Evolutionary conservation across 2,329 filamentous ascomycete genomes (phyloP).

Genomic region (Fusarium udum): DNA sequence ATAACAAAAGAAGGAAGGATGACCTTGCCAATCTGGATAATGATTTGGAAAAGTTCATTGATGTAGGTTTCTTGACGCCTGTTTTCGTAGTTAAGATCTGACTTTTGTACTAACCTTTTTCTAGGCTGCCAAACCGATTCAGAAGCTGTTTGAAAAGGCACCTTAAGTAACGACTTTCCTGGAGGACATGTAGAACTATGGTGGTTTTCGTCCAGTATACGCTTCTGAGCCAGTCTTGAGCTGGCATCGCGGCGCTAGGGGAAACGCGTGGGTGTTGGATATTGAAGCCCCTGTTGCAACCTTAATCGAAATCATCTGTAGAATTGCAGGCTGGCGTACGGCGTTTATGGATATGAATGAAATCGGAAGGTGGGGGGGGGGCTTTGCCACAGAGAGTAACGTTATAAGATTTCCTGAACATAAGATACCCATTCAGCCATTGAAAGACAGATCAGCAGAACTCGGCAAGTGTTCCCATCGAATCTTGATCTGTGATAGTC

Average conservation of each 20-base stretch:
- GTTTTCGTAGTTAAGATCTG: neutral
- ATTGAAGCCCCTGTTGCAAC: neutral
- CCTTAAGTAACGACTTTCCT: slow-evolving; percentile 45
- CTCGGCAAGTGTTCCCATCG: neutral
- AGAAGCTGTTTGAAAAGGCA: slow-evolving; percentile 76
- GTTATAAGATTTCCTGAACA: neutral
- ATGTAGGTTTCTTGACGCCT: slow-evolving; percentile 63
- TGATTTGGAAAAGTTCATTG: slow-evolving; percentile 93
- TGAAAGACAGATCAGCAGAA: neutral
- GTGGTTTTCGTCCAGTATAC: neutral
- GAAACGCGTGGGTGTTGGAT: neutral
- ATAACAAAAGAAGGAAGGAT: slow-evolving; percentile 93
- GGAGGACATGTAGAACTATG: neutral
- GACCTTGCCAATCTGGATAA: slow-evolving; percentile 91
- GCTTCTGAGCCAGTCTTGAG: neutral
- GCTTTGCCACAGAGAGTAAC: neutral
- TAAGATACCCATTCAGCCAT: slow-evolving; percentile 2
- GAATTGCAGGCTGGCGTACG: slow-evolving; percentile 3
- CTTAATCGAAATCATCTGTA: neutral
- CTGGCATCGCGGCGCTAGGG: neutral
- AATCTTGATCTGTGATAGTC: neutral
- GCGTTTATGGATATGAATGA: slow-evolving; percentile 1
- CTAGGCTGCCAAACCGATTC: slow-evolving; percentile 86
- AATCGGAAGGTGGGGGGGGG: neutral
- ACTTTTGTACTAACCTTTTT: slow-evolving; percentile 26